These are phyloP conservation scores for Acanthamoeba quina DNA, from an alignment of 208 protist genomes.

Conservation along the genomic window DNA sequence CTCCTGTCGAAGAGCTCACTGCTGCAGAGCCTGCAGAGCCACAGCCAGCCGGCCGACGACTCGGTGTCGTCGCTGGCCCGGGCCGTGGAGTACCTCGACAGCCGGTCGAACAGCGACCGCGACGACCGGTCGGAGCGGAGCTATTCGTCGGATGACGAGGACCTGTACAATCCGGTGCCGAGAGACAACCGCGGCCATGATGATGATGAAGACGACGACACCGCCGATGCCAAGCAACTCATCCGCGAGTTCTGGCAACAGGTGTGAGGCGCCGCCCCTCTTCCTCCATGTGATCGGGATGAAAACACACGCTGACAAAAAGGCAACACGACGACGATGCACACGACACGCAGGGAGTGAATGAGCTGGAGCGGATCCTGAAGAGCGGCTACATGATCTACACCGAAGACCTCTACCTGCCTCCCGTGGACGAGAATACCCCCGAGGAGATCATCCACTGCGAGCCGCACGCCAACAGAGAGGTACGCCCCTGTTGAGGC, in stretches of 20 bases:
- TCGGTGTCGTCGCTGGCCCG: neutral
- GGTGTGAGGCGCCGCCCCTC: neutral
- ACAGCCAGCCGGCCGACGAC: neutral
- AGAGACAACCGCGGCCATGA: neutral
- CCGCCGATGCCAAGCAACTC: neutral
- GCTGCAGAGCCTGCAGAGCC: neutral
- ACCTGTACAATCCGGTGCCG: neutral
- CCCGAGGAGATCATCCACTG: constrained; percentile 62
- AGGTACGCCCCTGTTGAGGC: neutral
- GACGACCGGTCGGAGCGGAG: neutral
- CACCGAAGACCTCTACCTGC: constrained; percentile 68
- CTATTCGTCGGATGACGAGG: neutral
- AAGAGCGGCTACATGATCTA: constrained; percentile 33
- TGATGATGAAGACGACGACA: neutral
- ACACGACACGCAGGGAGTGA: neutral
- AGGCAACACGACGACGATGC: too few relatives aligned
- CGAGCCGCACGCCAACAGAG: neutral
- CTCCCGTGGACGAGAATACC: constrained; percentile 17
- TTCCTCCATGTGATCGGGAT: too few relatives aligned
- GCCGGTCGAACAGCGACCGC: neutral
- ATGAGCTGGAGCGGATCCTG: constrained; percentile 36
- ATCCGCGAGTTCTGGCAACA: constrained; percentile 41
- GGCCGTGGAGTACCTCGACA: neutral
- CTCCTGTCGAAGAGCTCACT: neutral
- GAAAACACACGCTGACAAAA: too few relatives aligned